Percentiles rank a stretch among this genome's conserved stretches.
Evolutionary conservation across 805 yeast genomes (phyloP).

Genomic region (Metschnikowia lachancei): DNA sequence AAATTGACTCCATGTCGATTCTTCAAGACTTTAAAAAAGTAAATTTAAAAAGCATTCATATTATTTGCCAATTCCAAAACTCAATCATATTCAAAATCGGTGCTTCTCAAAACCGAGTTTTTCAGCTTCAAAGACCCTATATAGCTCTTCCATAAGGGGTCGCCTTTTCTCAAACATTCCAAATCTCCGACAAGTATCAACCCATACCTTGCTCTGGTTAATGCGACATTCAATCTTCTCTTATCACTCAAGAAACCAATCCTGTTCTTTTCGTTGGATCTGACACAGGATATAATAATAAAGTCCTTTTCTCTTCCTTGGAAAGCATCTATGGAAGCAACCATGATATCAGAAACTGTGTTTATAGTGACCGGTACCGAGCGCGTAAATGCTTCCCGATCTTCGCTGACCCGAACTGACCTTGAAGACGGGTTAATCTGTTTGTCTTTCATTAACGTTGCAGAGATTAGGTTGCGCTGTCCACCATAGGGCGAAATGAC

Average conservation of each 20-base stretch:
- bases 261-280: slow-evolving; percentile 65
- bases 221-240: slow-evolving; percentile 80
- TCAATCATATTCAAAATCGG: not conserved
- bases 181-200: slow-evolving; percentile 36
- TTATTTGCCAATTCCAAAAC: too few relatives aligned
- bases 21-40: too few relatives aligned
- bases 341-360: slow-evolving; percentile 39
- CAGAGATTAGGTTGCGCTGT: slow-evolving; percentile 60
- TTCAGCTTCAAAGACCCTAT: slow-evolving; percentile 4
- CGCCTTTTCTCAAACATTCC: slow-evolving; percentile 5
- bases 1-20: too few relatives aligned
- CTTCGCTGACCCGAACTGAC: slow-evolving; percentile 50
- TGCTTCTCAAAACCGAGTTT: slow-evolving; percentile 1
- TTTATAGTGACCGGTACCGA: slow-evolving; percentile 50
- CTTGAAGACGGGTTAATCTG: slow-evolving; percentile 40
- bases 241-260: slow-evolving; percentile 83
- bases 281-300: slow-evolving; percentile 48
- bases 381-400: slow-evolving; percentile 39
- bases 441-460: slow-evolving; percentile 33
- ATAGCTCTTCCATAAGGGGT: slow-evolving; percentile 11
- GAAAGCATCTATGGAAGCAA: too few relatives aligned
- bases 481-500: slow-evolving; percentile 75
- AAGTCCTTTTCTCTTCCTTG: slow-evolving; percentile 51
- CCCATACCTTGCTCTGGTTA: slow-evolving; percentile 84
- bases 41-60: too few relatives aligned